Evolutionary conservation across 2,329 filamentous ascomycete genomes (phyloP).

Genomic region (Metarhizium rileyi): DNA sequence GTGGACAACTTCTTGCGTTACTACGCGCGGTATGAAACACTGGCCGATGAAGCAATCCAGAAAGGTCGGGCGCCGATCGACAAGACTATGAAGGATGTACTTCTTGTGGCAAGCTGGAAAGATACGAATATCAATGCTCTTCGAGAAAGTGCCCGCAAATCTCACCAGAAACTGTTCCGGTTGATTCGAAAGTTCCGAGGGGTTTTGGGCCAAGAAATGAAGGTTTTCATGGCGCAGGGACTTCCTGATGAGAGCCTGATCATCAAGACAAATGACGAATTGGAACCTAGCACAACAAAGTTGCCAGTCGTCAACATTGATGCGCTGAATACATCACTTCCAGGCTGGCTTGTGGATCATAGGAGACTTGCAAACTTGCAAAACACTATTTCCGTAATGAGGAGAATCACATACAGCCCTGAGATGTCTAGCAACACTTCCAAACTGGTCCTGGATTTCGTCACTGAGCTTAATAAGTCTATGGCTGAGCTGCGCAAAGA

Average conservation of each 20-base stretch:
- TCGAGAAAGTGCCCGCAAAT: constrained; percentile 78
- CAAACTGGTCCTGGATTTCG: constrained; percentile 54
- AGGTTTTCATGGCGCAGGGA: constrained; percentile 49
- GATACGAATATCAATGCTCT: constrained; percentile 90
- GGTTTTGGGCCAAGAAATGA: constrained; percentile 67
- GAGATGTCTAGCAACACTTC: constrained; percentile 45
- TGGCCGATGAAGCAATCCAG: constrained; percentile 54
- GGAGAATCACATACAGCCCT: constrained; percentile 45
- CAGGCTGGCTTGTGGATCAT: constrained; percentile 36
- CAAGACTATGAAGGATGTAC: constrained; percentile 85
- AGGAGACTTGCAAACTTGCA: constrained; percentile 61
- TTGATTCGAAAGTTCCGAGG: constrained; percentile 82
- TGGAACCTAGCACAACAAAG: constrained; percentile 1
- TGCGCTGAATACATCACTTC: constrained; percentile 17
- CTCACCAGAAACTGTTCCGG: constrained; percentile 86
- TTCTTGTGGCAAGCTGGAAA: constrained; percentile 93
- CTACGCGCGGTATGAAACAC: constrained; percentile 60
- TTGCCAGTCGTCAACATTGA: constrained; percentile 11
- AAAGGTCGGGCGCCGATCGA: constrained; percentile 68
- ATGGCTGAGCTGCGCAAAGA: constrained; percentile 70
- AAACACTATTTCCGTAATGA: constrained; percentile 67
- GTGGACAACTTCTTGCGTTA: constrained; percentile 69
- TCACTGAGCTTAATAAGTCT: constrained; percentile 56
- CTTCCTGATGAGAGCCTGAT: constrained; percentile 40
- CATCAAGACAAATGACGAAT: constrained; percentile 1